These are phyloP conservation scores for Pythium periplocum DNA, from an alignment of 352 stramenopile species.

Conservation along the genomic window DNA sequence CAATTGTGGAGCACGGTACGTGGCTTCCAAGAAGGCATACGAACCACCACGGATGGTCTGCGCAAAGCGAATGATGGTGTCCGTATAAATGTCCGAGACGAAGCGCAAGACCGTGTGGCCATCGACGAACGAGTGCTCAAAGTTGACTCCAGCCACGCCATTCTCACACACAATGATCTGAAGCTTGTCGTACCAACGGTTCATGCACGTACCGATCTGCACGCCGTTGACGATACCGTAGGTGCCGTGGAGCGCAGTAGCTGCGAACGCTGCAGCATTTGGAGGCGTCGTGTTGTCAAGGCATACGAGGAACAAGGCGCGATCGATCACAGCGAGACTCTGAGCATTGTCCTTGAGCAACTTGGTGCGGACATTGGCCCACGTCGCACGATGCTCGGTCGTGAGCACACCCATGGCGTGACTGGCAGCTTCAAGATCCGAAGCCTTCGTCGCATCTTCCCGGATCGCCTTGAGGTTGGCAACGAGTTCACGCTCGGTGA, in stretches of 20 bases:
- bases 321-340: slow-evolving; percentile 88
- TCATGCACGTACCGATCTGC: slow-evolving; percentile 91
- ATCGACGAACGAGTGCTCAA: slow-evolving; percentile 97
- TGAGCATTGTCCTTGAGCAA: slow-evolving; percentile 74
- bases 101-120: slow-evolving; percentile 94
- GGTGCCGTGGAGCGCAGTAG: slow-evolving; percentile 90
- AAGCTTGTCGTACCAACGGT: slow-evolving; percentile 97
- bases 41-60: slow-evolving; percentile 88
- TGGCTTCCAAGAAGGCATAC: slow-evolving; percentile 70
- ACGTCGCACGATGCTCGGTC: slow-evolving; percentile 86
- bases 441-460: slow-evolving; percentile 63
- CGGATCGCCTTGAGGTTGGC: slow-evolving; percentile 90
- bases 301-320: slow-evolving; percentile 92
- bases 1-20: slow-evolving; percentile 63
- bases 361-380: slow-evolving; percentile 82
- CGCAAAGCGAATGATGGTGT: slow-evolving; percentile 91
- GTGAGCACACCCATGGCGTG: slow-evolving; percentile 90
- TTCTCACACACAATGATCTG: slow-evolving; percentile 95
- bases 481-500: slow-evolving; percentile 89
- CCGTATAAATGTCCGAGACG: slow-evolving; percentile 87
- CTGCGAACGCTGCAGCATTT: slow-evolving; percentile 63
- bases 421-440: slow-evolving; percentile 49
- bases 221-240: slow-evolving; percentile 80
- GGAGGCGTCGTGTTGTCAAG: slow-evolving; percentile 90
- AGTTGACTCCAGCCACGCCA: slow-evolving; percentile 93